These are phyloP conservation scores for Paraglomus occultum DNA, from an alignment of 192 early-diverging fungal genomes.

Conservation along the genomic window DNA sequence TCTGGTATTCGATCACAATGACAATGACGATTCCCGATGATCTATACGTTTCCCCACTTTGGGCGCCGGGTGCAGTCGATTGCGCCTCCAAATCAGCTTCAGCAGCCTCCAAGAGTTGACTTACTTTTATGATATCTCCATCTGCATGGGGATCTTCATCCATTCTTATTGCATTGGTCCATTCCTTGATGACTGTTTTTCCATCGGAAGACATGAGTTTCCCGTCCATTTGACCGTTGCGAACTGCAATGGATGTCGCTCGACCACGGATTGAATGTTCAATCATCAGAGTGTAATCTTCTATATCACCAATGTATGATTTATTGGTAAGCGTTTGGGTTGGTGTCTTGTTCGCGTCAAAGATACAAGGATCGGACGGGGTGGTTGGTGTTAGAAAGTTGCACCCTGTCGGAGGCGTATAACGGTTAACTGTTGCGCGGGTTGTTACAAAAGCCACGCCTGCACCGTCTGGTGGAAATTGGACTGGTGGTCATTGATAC, in stretches of 20 bases:
- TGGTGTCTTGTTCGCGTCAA: slow-evolving; percentile 22
- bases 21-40: slow-evolving; percentile 41
- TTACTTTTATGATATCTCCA: slow-evolving; percentile 41
- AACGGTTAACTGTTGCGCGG: slow-evolving; percentile 31
- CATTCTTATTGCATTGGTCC: slow-evolving; percentile 25
- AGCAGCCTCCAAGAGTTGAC: slow-evolving; percentile 37
- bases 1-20: slow-evolving; percentile 41
- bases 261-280: slow-evolving; percentile 45
- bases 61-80: slow-evolving; percentile 14
- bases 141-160: neutral
- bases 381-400: slow-evolving; percentile 27
- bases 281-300: slow-evolving; percentile 40
- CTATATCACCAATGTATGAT: slow-evolving; percentile 41
- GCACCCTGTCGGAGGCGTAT: slow-evolving; percentile 29
- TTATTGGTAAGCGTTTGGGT: slow-evolving; percentile 19
- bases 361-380: slow-evolving; percentile 17
- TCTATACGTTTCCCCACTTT: slow-evolving; percentile 32
- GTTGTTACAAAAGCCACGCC: slow-evolving; percentile 41
- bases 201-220: slow-evolving; percentile 30
- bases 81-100: slow-evolving; percentile 33
- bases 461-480: slow-evolving; percentile 24
- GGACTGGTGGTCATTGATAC: neutral
- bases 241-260: slow-evolving; percentile 36
- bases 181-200: slow-evolving; percentile 23
- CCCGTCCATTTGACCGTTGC: slow-evolving; percentile 39